These are phyloP conservation scores for Xylaria sp. DNA, from an alignment of 2,329 filamentous ascomycete genomes.

Conservation along the genomic window DNA sequence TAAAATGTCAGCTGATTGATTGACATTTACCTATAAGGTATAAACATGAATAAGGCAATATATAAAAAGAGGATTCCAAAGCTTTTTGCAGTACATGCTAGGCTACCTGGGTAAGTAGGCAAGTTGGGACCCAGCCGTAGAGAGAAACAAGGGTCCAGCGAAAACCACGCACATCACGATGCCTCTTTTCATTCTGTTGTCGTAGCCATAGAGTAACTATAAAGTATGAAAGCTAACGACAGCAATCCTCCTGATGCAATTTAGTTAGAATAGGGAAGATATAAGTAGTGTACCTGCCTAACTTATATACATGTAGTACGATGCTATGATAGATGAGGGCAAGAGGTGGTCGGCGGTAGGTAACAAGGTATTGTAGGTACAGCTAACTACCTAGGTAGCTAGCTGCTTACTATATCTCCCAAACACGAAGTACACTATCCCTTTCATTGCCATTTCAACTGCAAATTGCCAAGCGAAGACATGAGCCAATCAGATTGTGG, in stretches of 20 bases:
- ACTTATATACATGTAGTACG: no score
- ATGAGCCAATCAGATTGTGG: no score
- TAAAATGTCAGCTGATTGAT: background rate
- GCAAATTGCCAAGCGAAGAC: no score
- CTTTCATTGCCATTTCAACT: no score
- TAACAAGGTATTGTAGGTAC: background rate
- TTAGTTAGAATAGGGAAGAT: no score
- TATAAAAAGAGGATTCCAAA: background rate
- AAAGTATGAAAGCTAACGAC: background rate
- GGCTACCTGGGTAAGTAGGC: background rate
- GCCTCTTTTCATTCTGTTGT: background rate
- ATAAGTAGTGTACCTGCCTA: no score
- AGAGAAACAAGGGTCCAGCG: background rate
- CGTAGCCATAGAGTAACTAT: background rate
- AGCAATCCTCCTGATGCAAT: no score
- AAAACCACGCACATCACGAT: conserved; percentile 2
- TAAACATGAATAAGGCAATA: no score
- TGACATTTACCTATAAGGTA: conserved; percentile 1
- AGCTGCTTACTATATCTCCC: background rate
- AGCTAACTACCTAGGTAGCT: background rate
- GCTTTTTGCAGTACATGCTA: background rate
- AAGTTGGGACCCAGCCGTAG: no score
- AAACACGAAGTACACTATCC: background rate
- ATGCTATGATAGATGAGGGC: no score
- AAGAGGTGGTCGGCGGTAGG: no score